A percentile compares a stretch with the other conserved stretches of the same genome.
Evolutionary conservation across 257 asterid species (phyloP).

Genomic region (Solanum tarapatanum): DNA sequence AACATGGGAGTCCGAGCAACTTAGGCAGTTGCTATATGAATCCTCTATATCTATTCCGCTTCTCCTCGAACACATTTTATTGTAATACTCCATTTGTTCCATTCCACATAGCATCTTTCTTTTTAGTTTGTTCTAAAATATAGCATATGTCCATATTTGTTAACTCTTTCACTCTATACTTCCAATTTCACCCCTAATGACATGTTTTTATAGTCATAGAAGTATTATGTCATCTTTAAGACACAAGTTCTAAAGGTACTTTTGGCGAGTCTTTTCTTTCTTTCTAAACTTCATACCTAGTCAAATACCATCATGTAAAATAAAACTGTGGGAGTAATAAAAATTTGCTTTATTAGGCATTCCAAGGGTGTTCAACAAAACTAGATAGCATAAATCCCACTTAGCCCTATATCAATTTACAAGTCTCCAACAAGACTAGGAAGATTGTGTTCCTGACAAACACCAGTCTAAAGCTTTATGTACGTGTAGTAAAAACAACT

Average conservation of each 20-base stretch:
- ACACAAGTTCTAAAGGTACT: background rate
- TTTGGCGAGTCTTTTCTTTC: background rate
- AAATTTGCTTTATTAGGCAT: background rate
- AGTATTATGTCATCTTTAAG: background rate
- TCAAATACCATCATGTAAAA: background rate
- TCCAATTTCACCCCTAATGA: background rate
- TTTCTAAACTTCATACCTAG: background rate
- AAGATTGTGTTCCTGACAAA: background rate
- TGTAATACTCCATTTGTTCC: background rate
- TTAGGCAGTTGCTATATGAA: background rate
- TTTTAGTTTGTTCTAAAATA: background rate
- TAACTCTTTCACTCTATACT: background rate
- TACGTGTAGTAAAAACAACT: background rate
- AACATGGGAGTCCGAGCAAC: background rate
- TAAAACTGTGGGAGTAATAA: background rate
- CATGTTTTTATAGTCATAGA: background rate
- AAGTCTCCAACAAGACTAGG: background rate
- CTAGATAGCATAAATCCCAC: background rate
- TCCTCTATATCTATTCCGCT: background rate
- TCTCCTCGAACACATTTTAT: background rate
- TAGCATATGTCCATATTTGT: background rate
- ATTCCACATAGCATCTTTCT: background rate
- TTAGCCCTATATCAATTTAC: background rate
- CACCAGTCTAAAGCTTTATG: background rate
- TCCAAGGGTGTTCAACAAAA: background rate